Evolutionary conservation across 371 early-diverging fungal species (phyloP).

Genomic region (Smittium mucronatum): DNA sequence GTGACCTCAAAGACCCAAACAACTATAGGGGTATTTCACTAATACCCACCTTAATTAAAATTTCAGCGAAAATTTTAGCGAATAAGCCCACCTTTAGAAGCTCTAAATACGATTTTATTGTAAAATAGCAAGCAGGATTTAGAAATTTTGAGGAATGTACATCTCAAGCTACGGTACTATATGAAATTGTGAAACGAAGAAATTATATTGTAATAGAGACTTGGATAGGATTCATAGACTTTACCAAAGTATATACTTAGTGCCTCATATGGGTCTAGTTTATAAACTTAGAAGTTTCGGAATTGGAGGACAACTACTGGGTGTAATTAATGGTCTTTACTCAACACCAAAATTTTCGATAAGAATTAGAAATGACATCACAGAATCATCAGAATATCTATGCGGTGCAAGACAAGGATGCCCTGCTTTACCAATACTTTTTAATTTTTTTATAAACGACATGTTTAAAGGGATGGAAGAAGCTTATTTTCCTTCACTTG

Average conservation of each 20-base stretch:
- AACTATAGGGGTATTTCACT: not conserved
- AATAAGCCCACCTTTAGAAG: not conserved
- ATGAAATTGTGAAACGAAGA: slow-evolving; percentile 5
- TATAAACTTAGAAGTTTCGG: too few species aligned
- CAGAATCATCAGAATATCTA: not conserved
- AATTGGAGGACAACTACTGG: too few species aligned
- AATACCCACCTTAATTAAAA: not conserved
- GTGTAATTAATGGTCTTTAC: too few species aligned
- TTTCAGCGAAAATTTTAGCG: not conserved
- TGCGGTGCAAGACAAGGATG: not conserved
- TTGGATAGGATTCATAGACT: too few species aligned
- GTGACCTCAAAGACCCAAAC: slow-evolving; percentile 9
- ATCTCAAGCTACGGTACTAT: slow-evolving; percentile 1
- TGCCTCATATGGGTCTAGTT: too few species aligned
- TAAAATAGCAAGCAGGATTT: slow-evolving; percentile 4
- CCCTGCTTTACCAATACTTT: not conserved
- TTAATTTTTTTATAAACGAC: not conserved
- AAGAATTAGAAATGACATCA: not conserved
- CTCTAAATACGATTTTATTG: not conserved
- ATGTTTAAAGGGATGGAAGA: not conserved
- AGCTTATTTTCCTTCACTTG: not conserved
- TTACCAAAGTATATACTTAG: too few species aligned
- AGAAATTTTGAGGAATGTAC: too few species aligned
- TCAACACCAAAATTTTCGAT: not conserved
- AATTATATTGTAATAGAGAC: too few species aligned